Conservation (phyloP, 139 green algal species). For the Helicosporidium sp. region DNA sequence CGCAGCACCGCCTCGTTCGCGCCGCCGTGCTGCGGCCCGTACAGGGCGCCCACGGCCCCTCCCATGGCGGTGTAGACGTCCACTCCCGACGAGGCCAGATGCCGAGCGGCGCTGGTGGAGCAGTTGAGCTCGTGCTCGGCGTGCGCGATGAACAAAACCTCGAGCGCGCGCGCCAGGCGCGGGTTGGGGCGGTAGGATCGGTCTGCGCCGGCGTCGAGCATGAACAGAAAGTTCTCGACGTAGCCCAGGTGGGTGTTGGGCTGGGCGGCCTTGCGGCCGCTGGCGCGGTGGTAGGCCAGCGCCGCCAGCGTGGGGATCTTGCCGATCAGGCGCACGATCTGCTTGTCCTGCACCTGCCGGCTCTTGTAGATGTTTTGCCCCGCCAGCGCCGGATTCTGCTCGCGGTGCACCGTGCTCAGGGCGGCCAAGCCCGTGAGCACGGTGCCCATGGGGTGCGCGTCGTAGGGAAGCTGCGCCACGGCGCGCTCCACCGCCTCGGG, state of each 20-base stretch:
- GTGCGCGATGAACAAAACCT: constrained; percentile 95
- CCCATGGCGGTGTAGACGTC: constrained; percentile 75
- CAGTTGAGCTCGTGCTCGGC: constrained; percentile 99
- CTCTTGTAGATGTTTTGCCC: constrained; percentile 78
- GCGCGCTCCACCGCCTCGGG: constrained; percentile 52
- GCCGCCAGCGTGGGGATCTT: constrained; percentile 81
- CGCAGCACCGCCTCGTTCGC: constrained; percentile 94
- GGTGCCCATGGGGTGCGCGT: constrained; percentile 83
- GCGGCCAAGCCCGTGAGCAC: constrained; percentile 62
- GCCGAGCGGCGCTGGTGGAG: constrained; percentile 59
- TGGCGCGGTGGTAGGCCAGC: constrained; percentile 78
- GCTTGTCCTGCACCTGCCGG: constrained; percentile 78
- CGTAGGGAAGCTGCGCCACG: constrained; percentile 58
- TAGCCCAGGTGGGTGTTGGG: constrained; percentile 77
- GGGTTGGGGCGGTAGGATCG: constrained; percentile 69
- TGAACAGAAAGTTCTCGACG: constrained; percentile 83
- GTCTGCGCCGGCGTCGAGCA: constrained; percentile 67
- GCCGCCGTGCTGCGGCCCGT: constrained; percentile 89
- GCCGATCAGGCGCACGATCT: constrained; percentile 76
- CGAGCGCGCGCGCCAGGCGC: constrained; percentile 49
- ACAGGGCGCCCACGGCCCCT: constrained; percentile 83
- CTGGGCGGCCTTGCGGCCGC: constrained; percentile 42
- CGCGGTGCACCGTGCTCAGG: constrained; percentile 64
- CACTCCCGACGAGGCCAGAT: constrained; percentile 64
- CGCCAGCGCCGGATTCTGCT: constrained; percentile 80